Base-by-base conservation (phyloP, 495 filamentous ascomycete genomes). In the Paragyromitra xinjiangensis region DNA sequence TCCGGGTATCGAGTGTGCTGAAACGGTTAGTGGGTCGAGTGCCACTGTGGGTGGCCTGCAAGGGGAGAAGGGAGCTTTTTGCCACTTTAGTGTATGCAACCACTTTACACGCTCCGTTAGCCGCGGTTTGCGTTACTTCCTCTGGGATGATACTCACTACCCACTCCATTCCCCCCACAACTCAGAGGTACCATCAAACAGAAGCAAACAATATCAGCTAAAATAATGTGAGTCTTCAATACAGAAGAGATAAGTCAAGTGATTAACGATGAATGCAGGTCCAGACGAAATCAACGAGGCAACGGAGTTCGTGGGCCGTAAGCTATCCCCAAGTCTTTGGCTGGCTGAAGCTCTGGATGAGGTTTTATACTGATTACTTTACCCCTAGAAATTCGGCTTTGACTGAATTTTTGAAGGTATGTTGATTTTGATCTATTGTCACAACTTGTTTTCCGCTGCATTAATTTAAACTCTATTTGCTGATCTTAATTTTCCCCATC, bases 281-380 rank as follows among this genome's bases (percentile, higher is more conserved):
- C 69, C 0, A 51, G 74, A 61, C 50, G 61, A 66, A 66, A 73
- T 14, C 42, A 64, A 51, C 61, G 61, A 61, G 74, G 39, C 34
- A 63, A 69, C 56, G 81, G 78, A 22, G 72, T 80, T n/a, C 78
- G 71, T 40, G 79, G 79, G 24, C 79, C 79, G 78, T 80, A 78
- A 72, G 79, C 63, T 63, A 45, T 58, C 67, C 29, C 42, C 45
- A 11, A 51, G 37, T 26, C 29, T 24, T 53, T 50, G 6, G 12
- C 14, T 22, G 6, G 22, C 8, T 63, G 45, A 44, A 40, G 39
- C 48, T 51, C 48, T 51, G 63, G 53, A 34, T 26, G 8, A 42
- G 19, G 40, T 24, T 37, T 44, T 19, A 12, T 59, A 50, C 75
- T 68, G 29, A 79, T 71, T 72, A 42, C 29, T 42, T 26, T 40